These are phyloP conservation scores for Ogataea wickerhamii DNA, from an alignment of 805 yeast species.

Conservation along the genomic window DNA sequence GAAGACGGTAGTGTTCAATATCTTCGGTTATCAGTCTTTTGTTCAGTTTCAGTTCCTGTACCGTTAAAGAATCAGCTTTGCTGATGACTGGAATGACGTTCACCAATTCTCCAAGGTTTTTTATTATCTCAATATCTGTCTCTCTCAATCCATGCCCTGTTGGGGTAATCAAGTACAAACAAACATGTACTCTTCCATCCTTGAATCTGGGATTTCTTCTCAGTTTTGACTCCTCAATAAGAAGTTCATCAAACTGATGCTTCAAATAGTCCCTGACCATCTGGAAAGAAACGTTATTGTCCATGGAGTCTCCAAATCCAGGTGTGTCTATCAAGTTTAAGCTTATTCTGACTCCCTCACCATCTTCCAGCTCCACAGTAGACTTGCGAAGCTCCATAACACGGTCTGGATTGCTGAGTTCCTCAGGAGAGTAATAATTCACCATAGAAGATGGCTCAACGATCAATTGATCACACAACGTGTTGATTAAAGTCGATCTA, in stretches of 20 bases:
- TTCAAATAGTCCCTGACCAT: conserved; percentile 73
- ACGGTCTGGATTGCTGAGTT: conserved; percentile 44
- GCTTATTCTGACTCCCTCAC: conserved; percentile 79
- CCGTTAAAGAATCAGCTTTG: conserved; percentile 76
- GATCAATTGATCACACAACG: conserved; percentile 84
- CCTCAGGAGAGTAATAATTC: conserved; percentile 36
- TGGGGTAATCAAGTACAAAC: conserved; percentile 71
- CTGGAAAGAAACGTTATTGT: conserved; percentile 64
- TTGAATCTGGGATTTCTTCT: conserved; percentile 82
- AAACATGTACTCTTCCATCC: conserved; percentile 77
- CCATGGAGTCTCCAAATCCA: conserved; percentile 73
- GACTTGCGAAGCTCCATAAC: conserved; percentile 70
- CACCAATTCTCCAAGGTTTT: conserved; percentile 62
- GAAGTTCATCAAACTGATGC: conserved; percentile 79
- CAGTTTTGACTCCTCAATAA: conserved; percentile 75
- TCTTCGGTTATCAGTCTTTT: conserved; percentile 76
- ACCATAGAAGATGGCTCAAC: conserved; percentile 65
- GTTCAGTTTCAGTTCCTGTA: conserved; percentile 63
- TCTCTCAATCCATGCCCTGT: conserved; percentile 66
- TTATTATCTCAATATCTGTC: conserved; percentile 71
- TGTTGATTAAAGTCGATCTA: conserved; percentile 88
- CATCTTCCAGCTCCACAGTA: conserved; percentile 79
- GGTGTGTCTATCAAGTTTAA: conserved; percentile 79
- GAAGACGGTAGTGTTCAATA: conserved; percentile 63
- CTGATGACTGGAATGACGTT: conserved; percentile 82